Percentiles rank a stretch among this genome's conserved stretches.
Conservation (phyloP, 768 basidiomycete genomes). For the Naganishia friedmannii region DNA sequence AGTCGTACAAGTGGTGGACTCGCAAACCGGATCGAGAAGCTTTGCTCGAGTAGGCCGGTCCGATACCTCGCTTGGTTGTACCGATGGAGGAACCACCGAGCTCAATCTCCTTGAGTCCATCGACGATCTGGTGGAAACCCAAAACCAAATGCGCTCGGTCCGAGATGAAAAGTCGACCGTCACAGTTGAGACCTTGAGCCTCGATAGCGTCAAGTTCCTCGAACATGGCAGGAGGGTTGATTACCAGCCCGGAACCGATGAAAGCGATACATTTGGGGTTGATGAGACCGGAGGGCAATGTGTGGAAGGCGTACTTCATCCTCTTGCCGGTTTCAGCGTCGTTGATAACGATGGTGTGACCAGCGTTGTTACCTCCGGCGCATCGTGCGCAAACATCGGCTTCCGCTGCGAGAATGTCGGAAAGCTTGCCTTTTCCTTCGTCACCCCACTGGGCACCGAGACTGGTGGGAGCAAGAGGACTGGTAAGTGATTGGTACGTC, state of each 20-base stretch:
- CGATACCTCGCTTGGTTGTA: conserved; percentile 96
- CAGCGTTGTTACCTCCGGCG: conserved; percentile 98
- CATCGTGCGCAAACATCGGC: conserved; percentile 91
- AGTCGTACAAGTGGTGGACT: conserved; percentile 92
- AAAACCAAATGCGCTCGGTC: conserved; percentile 96
- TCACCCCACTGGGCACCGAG: conserved; percentile 55
- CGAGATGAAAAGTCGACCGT: conserved; percentile 80
- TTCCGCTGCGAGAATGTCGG: conserved; percentile 87
- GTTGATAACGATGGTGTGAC: conserved; percentile 90
- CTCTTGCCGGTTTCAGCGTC: conserved; percentile 60
- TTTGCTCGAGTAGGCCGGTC: conserved; percentile 96
- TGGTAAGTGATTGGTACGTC: neutral
- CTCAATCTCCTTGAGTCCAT: conserved; percentile 96
- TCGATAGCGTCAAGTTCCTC: conserved; percentile 81
- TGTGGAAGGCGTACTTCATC: conserved; percentile 90
- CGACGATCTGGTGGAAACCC: conserved; percentile 99
- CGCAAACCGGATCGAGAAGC: conserved; percentile 93
- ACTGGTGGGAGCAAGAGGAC: conserved; percentile 32
- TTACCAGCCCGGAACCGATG: conserved; percentile 92
- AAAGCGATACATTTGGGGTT: conserved; percentile 80
- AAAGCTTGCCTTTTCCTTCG: conserved; percentile 68
- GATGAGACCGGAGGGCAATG: conserved; percentile 81
- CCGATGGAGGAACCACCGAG: conserved; percentile 85
- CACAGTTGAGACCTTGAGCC: conserved; percentile 83
- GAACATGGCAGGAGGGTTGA: conserved; percentile 94